Percentiles rank a stretch among this genome's conserved stretches.
Conservation (phyloP, 768 basidiomycete species). For the Clathrus columnatus region DNA sequence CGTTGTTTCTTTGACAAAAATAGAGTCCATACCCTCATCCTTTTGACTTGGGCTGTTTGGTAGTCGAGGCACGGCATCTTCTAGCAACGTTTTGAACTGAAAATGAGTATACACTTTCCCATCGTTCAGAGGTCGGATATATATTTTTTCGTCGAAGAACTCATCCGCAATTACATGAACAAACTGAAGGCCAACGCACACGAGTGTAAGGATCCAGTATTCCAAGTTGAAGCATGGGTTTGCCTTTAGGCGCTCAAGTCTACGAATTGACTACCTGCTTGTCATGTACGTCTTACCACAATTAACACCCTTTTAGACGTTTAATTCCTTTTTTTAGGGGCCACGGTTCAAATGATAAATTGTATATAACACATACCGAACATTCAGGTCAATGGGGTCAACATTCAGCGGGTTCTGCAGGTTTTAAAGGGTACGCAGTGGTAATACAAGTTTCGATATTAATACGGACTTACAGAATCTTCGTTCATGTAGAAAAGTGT, state of each 20-base stretch:
- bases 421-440: constrained; percentile 51
- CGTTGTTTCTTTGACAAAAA: too few species aligned
- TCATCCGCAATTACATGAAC: constrained; percentile 18
- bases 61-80: constrained; percentile 45
- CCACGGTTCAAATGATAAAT: constrained; percentile 62
- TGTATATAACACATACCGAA: constrained; percentile 86
- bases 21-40: constrained; percentile 41
- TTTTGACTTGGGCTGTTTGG: constrained; percentile 37
- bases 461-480: neutral
- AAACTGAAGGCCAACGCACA: too few species aligned
- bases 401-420: constrained; percentile 66
- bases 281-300: neutral
- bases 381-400: constrained; percentile 74
- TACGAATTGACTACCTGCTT: neutral
- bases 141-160: constrained; percentile 40
- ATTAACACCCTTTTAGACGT: neutral
- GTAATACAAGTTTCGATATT: constrained; percentile 4
- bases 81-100: constrained; percentile 61
- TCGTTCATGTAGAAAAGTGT: constrained; percentile 31
- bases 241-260: too few species aligned
- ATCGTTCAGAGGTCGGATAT: constrained; percentile 58
- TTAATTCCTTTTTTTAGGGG: too few species aligned
- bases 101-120: constrained; percentile 78
- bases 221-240: too few species aligned
- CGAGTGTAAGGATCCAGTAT: too few species aligned